phyloP scores from a whole-genome alignment of 1,139 yeast genomes.

The Magnusiomyces ingens region DNA sequence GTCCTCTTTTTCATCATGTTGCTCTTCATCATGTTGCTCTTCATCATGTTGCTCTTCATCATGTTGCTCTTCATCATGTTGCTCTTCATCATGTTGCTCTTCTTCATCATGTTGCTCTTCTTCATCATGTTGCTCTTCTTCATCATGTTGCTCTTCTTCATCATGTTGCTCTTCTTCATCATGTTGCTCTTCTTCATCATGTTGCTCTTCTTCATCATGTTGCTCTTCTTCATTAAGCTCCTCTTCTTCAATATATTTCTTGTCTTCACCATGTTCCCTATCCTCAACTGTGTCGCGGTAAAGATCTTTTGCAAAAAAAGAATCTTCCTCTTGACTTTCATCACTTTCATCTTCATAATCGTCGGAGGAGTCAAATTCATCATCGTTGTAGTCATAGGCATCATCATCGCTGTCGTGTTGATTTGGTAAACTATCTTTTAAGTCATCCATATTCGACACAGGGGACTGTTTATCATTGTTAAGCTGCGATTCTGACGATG shows the following conservation, averaged over 20 bases:
- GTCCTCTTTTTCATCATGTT: too few species aligned
- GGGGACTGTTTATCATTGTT: not conserved
- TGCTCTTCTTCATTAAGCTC: constrained; percentile 14
- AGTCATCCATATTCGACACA: not conserved
- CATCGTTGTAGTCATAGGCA: not conserved
- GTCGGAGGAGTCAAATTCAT: not conserved
- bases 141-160: not conserved
- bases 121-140: not conserved
- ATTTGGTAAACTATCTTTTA: not conserved
- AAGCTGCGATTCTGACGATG: not conserved
- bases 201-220: constrained; percentile 24
- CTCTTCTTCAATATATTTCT: constrained; percentile 9
- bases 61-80: too few species aligned
- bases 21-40: too few species aligned
- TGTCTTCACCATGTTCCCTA: constrained; percentile 6
- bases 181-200: not conserved
- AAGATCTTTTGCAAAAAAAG: not conserved
- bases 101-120: not conserved
- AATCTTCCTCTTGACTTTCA: not conserved
- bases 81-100: too few species aligned
- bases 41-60: too few species aligned
- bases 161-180: not conserved
- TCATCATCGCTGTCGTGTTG: not conserved
- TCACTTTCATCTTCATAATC: not conserved
- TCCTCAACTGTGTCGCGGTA: constrained; percentile 2